phyloP scores from a whole-genome alignment of 352 stramenopile species.

The Globisporangium abappressorium region DNA sequence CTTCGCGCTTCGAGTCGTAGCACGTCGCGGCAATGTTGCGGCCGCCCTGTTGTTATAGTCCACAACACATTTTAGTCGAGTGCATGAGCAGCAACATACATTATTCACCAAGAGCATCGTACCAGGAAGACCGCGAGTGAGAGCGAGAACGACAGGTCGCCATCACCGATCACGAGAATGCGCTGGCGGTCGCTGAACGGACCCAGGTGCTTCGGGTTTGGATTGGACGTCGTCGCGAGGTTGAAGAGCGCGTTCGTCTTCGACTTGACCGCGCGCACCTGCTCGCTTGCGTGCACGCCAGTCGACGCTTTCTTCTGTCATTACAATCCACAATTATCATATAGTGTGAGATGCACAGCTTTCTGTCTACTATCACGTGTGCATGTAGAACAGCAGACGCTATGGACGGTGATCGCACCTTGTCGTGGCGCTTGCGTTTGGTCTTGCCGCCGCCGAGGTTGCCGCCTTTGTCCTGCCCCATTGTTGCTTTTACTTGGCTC shows the following conservation, averaged over 20 bases:
- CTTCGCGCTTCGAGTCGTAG: slow-evolving; percentile 68
- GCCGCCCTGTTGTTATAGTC: slow-evolving; percentile 37
- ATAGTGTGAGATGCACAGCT: not conserved
- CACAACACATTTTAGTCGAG: not conserved
- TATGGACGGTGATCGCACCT: not conserved
- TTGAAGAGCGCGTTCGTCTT: slow-evolving; percentile 71
- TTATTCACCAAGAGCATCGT: not conserved
- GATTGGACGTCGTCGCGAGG: slow-evolving; percentile 68
- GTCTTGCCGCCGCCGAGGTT: slow-evolving; percentile 16
- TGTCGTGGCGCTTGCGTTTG: slow-evolving; percentile 19
- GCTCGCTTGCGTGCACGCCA: slow-evolving; percentile 6
- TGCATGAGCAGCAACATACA: not conserved
- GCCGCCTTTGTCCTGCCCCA: slow-evolving; percentile 18
- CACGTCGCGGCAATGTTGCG: slow-evolving; percentile 66
- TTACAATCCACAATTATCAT: not conserved
- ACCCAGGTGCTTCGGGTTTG: slow-evolving; percentile 79
- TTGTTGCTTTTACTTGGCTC: slow-evolving; percentile 1
- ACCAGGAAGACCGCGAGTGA: slow-evolving; percentile 73
- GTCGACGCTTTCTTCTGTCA: slow-evolving; percentile 24
- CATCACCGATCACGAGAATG: slow-evolving; percentile 83
- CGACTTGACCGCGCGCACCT: slow-evolving; percentile 44
- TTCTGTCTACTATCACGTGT: not conserved
- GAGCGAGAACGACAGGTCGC: slow-evolving; percentile 82
- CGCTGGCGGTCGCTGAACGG: slow-evolving; percentile 70
- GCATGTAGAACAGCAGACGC: not conserved